Evolutionary conservation across 140 eudicot genomes (phyloP), one percentile per base, ranked within the genome.

Genomic region (Cichorium intybus): DNA sequence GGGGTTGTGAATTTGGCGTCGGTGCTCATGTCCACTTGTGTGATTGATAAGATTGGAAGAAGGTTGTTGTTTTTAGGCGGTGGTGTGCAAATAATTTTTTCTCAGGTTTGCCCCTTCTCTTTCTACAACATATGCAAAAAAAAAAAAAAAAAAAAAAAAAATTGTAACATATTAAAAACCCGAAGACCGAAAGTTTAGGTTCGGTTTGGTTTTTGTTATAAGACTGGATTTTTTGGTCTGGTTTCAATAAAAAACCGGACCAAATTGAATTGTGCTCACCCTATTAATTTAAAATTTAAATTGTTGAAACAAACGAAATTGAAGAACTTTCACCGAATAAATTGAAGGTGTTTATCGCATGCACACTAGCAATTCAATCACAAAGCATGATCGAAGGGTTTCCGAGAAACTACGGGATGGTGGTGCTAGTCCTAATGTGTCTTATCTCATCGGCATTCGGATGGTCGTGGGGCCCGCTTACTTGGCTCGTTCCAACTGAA

Each of bases 391-490:
- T 26, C n/a, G 54, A 17, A 68, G 71, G 46, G 0, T 33, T 75
- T 4, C 20, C 59, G 15, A 39, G 47, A 9, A 47, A 24, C 56
- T 29, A 64, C 27, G 78, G 81, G 24, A 35, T 66, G 6, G 62
- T 34, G 20, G 73, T 75, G 35, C 69, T 80, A 46, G 75, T 80
- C 16, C 37, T 80, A 8, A 80, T 80, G 85, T 75, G 81, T 67
- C 24, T 60, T 9, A 70, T 80, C 12, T 58, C 79, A 16, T 60
- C 79, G 10, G 79, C 73, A 21, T 80, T 75, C 3, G 85, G 85
- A 52, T 75, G 78, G 79, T 80, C 85, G 10, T 80, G 85, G 85
- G 82, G 85, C 2, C 85, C 85, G 11, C 85, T 80, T 51, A 76
- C 75, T 3, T 80, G 85, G 85, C 74, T 80, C 6, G 65, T 80